Percentiles rank a stretch among this genome's conserved stretches.
These are phyloP conservation scores for Acer yangbiense DNA, from an alignment of 345 rosid species.

Conservation along the genomic window DNA sequence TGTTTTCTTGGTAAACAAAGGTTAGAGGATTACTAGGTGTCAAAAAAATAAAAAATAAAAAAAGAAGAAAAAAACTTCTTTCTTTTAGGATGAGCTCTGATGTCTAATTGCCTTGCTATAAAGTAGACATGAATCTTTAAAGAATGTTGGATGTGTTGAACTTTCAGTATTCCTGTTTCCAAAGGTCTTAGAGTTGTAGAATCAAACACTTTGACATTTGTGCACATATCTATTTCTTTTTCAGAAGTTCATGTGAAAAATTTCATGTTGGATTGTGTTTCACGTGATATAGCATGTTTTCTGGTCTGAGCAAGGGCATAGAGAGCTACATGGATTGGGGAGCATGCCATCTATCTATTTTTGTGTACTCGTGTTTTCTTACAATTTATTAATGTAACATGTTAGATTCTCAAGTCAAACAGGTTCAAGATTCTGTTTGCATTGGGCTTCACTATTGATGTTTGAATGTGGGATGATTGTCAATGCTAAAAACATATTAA, in stretches of 20 bases:
- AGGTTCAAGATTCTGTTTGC: background rate
- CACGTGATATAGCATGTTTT: background rate
- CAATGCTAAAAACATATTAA: background rate
- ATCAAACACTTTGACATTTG: background rate
- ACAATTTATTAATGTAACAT: background rate
- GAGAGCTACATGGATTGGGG: background rate
- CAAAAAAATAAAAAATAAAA: background rate
- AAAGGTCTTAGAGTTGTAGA: background rate
- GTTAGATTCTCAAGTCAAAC: background rate
- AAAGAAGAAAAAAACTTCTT: background rate
- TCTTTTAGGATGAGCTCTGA: background rate
- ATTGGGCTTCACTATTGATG: conserved; percentile 1
- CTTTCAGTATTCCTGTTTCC: background rate
- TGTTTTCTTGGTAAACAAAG: background rate
- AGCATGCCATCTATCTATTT: background rate
- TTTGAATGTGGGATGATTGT: background rate
- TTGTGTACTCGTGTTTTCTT: background rate
- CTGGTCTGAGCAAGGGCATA: background rate
- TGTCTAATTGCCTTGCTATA: background rate
- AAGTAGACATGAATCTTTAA: background rate
- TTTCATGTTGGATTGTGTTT: background rate
- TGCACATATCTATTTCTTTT: background rate
- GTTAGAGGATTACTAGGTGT: background rate
- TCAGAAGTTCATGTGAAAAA: background rate
- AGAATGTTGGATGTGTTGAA: background rate